A percentile compares a stretch with the other conserved stretches of the same genome.
Evolutionary conservation across 345 rosid genomes (phyloP).

Genomic region (Eucalyptus erythrocorys): DNA sequence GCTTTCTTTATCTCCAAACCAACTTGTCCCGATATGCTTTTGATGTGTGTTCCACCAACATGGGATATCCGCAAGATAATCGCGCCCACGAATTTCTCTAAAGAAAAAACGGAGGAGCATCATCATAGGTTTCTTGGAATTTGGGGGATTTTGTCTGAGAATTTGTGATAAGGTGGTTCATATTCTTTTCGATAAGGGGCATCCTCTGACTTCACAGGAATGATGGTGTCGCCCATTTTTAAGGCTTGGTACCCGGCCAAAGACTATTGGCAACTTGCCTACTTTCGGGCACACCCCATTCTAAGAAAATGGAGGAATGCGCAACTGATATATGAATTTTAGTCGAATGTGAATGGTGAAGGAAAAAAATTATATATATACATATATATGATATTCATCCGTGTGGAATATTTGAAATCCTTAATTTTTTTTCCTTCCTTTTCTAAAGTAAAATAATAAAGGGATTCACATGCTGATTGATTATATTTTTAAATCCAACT

Average conservation of each 20-base stretch:
- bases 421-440: background rate
- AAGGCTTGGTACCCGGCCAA: background rate
- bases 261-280: background rate
- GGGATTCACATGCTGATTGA: rapidly evolving
- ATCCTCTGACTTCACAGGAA: background rate
- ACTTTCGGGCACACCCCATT: background rate
- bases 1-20: background rate
- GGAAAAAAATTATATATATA: background rate
- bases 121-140: background rate
- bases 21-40: background rate
- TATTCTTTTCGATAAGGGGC: background rate
- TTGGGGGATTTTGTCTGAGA: background rate
- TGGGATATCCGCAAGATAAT: background rate
- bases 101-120: background rate
- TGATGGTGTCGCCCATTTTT: background rate
- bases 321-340: too few relatives aligned
- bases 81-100: background rate
- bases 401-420: background rate
- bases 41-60: background rate
- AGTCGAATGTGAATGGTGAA: background rate
- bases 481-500: background rate
- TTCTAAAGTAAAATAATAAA: background rate
- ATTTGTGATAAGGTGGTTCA: background rate
- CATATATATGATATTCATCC: too few relatives aligned
- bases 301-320: background rate